phyloP scores from a whole-genome alignment of 2,329 filamentous ascomycete genomes.

The Trichoderma sp. region DNA sequence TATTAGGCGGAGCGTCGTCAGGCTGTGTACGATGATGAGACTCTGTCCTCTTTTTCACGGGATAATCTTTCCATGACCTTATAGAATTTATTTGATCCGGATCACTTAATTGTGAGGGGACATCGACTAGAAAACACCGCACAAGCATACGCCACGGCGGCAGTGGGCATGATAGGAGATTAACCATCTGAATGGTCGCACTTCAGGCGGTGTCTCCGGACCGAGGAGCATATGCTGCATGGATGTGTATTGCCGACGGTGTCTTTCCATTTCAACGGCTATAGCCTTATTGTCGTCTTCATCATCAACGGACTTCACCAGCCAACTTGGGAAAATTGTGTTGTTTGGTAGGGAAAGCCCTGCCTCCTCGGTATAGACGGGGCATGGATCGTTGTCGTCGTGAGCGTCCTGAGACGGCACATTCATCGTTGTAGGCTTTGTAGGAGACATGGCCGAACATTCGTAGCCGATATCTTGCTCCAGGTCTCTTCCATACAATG shows the following conservation, averaged over 20 bases:
- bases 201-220: background rate
- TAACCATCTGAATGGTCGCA: constrained; percentile 6
- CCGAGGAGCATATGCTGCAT: background rate
- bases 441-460: background rate
- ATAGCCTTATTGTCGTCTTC: background rate
- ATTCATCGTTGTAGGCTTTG: background rate
- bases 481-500: background rate
- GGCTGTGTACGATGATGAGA: background rate
- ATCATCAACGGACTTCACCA: background rate
- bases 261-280: background rate
- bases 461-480: background rate
- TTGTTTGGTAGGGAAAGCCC: background rate
- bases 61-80: background rate
- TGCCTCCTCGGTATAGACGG: background rate
- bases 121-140: background rate
- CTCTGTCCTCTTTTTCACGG: background rate
- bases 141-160: constrained; percentile 13
- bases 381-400: background rate
- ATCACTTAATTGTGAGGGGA: background rate
- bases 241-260: background rate
- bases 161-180: background rate
- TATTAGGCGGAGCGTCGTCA: background rate
- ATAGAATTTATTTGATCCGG: background rate
- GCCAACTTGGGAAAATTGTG: background rate
- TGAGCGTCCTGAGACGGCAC: background rate